Conservation (phyloP, 441 rosid species). For the Jatropha podagrica region DNA sequence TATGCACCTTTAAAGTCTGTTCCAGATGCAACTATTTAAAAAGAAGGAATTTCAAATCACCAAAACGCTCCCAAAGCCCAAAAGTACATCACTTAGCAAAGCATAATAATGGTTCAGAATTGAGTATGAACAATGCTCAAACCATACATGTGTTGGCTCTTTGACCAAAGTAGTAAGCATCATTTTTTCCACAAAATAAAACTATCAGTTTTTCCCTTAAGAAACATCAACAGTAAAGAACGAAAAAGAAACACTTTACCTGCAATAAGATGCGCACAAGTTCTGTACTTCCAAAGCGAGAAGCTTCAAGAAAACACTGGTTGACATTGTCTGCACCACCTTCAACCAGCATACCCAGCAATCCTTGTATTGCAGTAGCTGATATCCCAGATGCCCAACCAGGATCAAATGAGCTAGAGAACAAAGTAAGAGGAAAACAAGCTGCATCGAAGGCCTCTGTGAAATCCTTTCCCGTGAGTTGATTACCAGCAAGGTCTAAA, state of each 20-base stretch:
- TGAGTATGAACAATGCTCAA: background rate
- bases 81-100: no score
- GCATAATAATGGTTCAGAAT: background rate
- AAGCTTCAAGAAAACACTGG: constrained; percentile 97
- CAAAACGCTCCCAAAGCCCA: no score
- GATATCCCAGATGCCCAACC: constrained; percentile 97
- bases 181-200: background rate
- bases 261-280: constrained; percentile 88
- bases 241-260: constrained; percentile 37
- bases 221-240: background rate
- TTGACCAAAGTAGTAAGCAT: background rate
- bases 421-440: constrained; percentile 91
- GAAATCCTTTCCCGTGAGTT: constrained; percentile 90
- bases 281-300: constrained; percentile 96
- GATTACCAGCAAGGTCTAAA: constrained; percentile 82
- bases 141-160: background rate
- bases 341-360: constrained; percentile 86
- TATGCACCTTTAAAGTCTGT: background rate
- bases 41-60: background rate
- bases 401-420: constrained; percentile 89
- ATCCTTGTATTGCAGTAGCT: constrained; percentile 79
- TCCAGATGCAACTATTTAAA: background rate
- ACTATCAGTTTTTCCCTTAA: background rate
- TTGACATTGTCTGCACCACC: constrained; percentile 95
- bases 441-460: constrained; percentile 98